Conservation (phyloP, 2,329 filamentous ascomycete species). For the Colletotrichum horii region DNA sequence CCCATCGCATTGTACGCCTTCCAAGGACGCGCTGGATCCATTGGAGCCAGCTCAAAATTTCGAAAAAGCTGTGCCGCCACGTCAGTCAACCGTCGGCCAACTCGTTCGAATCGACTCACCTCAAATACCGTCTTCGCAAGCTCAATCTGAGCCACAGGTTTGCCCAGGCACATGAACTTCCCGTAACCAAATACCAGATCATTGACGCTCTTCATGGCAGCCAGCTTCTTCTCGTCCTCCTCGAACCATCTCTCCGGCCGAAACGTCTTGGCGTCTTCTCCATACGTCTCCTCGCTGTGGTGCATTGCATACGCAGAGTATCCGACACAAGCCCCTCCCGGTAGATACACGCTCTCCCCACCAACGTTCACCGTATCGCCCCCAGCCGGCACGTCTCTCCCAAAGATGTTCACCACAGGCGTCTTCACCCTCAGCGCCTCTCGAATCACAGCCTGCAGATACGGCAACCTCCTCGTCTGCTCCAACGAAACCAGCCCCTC, state of each 20-base stretch:
- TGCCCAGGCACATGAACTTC: conserved; percentile 17
- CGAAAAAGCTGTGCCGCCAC: conserved; percentile 28
- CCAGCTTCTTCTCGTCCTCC: conserved; percentile 38
- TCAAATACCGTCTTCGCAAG: conserved; percentile 32
- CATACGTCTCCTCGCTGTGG: conserved; percentile 60
- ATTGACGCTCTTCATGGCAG: conserved; percentile 6
- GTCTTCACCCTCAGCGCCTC: conserved; percentile 38
- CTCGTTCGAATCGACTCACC: conserved; percentile 28
- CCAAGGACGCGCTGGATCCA: conserved; percentile 32
- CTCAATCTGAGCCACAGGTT: conserved; percentile 18
- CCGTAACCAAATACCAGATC: conserved; percentile 20
- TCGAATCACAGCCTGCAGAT: conserved; percentile 40
- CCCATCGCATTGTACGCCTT: conserved; percentile 29
- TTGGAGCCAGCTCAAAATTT: conserved; percentile 31
- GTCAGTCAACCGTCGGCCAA: background rate
- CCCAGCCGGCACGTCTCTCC: conserved; percentile 25
- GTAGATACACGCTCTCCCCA: conserved; percentile 38
- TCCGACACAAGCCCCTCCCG: conserved; percentile 62
- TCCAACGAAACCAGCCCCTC: conserved; percentile 22
- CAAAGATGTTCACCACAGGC: conserved; percentile 27
- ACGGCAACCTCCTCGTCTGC: conserved; percentile 37
- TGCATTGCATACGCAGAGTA: conserved; percentile 69
- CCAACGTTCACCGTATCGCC: conserved; percentile 20
- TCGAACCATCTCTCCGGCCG: conserved; percentile 62
- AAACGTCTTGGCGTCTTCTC: conserved; percentile 58